These are phyloP conservation scores for Backusella tuberculispora DNA, from an alignment of 192 early-diverging fungal species.

Conservation along the genomic window DNA sequence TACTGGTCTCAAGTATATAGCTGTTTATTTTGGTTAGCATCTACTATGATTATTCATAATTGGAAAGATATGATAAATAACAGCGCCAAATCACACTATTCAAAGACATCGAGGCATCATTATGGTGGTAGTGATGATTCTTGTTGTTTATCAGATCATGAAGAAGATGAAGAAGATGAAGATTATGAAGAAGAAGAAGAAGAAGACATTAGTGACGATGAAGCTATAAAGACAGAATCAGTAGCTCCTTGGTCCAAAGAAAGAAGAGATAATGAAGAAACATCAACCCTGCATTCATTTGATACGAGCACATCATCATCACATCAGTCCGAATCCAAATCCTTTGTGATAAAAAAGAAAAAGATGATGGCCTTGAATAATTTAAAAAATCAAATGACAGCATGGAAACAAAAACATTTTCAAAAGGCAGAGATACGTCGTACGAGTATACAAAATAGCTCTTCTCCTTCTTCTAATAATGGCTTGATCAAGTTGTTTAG, in stretches of 20 bases:
- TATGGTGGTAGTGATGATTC: not conserved
- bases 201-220: not conserved
- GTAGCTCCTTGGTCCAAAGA: not conserved
- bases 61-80: not conserved
- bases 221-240: not conserved
- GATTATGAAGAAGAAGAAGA: not conserved
- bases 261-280: not conserved
- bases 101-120: not conserved
- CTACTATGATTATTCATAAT: not conserved
- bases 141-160: not conserved
- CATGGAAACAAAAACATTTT: slow-evolving; percentile 3
- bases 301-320: not conserved
- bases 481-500: too few species aligned
- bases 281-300: slow-evolving; percentile 10
- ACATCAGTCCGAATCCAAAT: not conserved
- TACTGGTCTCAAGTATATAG: slow-evolving; percentile 21
- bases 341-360: not conserved
- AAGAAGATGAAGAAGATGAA: not conserved
- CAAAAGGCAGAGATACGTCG: not conserved
- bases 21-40: slow-evolving; percentile 23
- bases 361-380: not conserved
- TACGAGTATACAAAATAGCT: not conserved
- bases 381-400: not conserved
- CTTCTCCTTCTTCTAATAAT: too few species aligned
- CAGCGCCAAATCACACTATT: too few species aligned